Percentiles rank a stretch among this genome's conserved stretches.
Evolutionary conservation across 768 basidiomycete genomes (phyloP).

Genomic region (Gyrodon lividus): DNA sequence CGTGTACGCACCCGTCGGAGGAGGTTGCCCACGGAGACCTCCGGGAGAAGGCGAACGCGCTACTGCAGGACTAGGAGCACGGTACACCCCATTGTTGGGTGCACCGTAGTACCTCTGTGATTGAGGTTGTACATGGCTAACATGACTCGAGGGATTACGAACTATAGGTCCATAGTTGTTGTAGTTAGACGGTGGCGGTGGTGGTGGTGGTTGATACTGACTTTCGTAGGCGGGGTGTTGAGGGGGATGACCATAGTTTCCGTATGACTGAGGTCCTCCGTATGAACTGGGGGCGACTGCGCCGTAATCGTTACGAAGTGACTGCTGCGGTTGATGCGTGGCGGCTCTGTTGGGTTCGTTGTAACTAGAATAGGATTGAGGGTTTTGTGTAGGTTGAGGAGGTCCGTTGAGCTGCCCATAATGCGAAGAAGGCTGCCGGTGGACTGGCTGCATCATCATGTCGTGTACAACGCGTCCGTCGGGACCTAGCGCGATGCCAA

Average conservation of each 20-base stretch:
- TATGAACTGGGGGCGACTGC: conserved; percentile 14
- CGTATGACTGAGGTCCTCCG: conserved; percentile 9
- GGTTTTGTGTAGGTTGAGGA: conserved; percentile 9
- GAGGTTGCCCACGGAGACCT: conserved; percentile 34
- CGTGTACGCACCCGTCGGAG: conserved; percentile 74
- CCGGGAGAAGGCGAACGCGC: conserved; percentile 52
- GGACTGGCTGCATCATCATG: conserved; percentile 51
- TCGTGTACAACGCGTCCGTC: conserved; percentile 81
- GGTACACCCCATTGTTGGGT: conserved; percentile 31
- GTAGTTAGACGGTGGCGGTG: conserved; percentile 11
- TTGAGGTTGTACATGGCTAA: conserved; percentile 33
- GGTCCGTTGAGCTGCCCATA: conserved; percentile 10
- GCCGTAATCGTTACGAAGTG: conserved; percentile 22
- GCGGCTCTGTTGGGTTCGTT: conserved; percentile 29
- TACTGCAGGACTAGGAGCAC: conserved; percentile 42
- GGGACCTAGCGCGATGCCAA: conserved; percentile 82
- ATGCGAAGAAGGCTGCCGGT: conserved; percentile 8
- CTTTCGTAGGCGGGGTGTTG: conserved; percentile 21
- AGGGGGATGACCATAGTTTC: conserved; percentile 16
- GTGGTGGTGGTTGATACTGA: conserved; percentile 20
- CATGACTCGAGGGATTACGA: conserved; percentile 10
- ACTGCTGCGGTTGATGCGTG: conserved; percentile 36
- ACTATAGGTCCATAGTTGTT: conserved; percentile 3
- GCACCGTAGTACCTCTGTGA: conserved; percentile 30
- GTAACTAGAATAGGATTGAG: conserved; percentile 22